A percentile compares a stretch with the other conserved stretches of the same genome.
Evolutionary conservation across 257 asterid species (phyloP).

Genomic region (Solanum chiquidenum): DNA sequence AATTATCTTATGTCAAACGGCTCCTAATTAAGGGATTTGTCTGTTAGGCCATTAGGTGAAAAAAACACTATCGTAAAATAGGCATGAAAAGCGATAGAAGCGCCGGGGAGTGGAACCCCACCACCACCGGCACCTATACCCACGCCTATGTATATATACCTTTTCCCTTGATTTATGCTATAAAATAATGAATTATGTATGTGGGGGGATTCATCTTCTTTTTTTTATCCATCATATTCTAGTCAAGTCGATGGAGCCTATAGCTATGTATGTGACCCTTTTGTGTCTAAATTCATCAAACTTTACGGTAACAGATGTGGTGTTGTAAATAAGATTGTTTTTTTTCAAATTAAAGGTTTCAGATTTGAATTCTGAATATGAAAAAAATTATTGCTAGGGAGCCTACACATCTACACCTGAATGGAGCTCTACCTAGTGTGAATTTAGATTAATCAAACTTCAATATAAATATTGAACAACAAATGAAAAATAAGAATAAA

Average conservation of each 20-base stretch:
- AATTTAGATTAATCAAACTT: no score
- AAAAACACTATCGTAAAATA: background rate
- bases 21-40: background rate
- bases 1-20: no score
- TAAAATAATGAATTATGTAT: background rate
- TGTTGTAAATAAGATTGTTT: no score
- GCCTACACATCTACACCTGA: no score
- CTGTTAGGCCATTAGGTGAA: background rate
- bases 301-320: no score
- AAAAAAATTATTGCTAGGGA: no score
- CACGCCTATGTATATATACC: background rate
- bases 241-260: background rate
- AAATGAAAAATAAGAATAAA: no score
- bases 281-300: background rate
- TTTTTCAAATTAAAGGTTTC: rapidly evolving
- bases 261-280: background rate
- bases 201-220: background rate
- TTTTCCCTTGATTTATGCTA: background rate
- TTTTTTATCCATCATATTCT: background rate
- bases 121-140: slow-evolving; percentile 9
- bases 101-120: slow-evolving; percentile 18
- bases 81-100: background rate
- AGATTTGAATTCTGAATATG: no score
- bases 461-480: no score
- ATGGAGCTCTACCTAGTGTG: background rate